Base-by-base conservation (phyloP, 179 eudicot genomes). In the Nepenthes alata region DNA sequence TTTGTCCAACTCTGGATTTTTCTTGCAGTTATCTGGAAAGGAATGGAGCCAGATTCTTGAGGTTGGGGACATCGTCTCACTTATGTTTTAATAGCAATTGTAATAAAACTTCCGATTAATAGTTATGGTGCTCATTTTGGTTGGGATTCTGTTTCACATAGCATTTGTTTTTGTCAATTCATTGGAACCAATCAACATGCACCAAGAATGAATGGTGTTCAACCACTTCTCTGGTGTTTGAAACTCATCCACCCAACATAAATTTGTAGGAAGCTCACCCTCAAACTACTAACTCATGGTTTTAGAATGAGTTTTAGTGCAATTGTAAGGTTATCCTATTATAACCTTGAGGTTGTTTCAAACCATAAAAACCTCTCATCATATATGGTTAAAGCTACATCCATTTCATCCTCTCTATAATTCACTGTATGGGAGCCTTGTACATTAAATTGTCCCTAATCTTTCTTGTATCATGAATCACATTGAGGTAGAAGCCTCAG, bases 31-130 rank as follows among this genome's bases (percentile, higher is more conserved):
- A 67, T 68, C 84, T 7, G 90, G 94, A 56, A 88, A 77, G 69
- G 90, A 88, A 37, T 90, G 97, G 97, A 79, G 81, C 57, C 83
- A 71, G 62, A 69, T 75, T 73, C 94, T 90, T 53, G 97, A 90
- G 97, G 97, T 90, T 72, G 68, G 93, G 73, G 44, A 48, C 49
- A 9, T 10, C 35, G 8, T 61, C 59, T 37, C 7, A 61, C 36
- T 57, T 58, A 11, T 39, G 50, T 38, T 4, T 48, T 2, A 25
- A 25, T 25, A 25, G 1, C 39, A 2, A 16, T n/a, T 50, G 2
- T 25, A 7, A 11, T 57, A 11, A 12, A 34, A 49, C n/a, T 35
- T 3, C 34, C 12, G 11, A 47, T 65, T 58, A 48, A 25, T 49
- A 53, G n/a, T 36, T 53, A 12, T 53, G 48, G 4, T 14, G 47